Evolutionary conservation across 805 yeast genomes (phyloP).

Genomic region (Scheffersomyces lignosus): DNA sequence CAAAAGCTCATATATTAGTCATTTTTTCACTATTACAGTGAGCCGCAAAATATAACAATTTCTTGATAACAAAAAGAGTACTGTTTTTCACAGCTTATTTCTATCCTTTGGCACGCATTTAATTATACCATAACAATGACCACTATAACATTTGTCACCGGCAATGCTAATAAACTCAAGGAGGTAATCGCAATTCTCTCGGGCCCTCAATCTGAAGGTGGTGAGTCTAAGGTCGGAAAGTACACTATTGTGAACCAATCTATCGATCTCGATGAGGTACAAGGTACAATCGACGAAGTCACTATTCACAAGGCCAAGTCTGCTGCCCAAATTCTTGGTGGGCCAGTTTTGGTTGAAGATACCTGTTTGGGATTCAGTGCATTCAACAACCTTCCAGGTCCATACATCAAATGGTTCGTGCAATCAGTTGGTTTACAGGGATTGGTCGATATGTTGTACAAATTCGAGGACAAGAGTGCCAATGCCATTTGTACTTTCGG

Average conservation of each 20-base stretch:
- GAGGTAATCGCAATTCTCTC: slow-evolving; percentile 80
- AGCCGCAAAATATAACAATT: too few species aligned
- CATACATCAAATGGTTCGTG: slow-evolving; percentile 91
- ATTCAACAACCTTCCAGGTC: slow-evolving; percentile 85
- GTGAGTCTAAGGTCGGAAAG: slow-evolving; percentile 41
- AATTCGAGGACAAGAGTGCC: slow-evolving; percentile 83
- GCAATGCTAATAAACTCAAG: slow-evolving; percentile 81
- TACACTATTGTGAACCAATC: slow-evolving; percentile 58
- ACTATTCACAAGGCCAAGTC: slow-evolving; percentile 75
- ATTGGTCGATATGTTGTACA: slow-evolving; percentile 71
- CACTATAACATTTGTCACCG: slow-evolving; percentile 73
- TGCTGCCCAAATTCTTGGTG: slow-evolving; percentile 62
- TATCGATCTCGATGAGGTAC: slow-evolving; percentile 86
- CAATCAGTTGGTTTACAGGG: slow-evolving; percentile 73
- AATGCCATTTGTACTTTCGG: slow-evolving; percentile 92
- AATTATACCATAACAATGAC: slow-evolving; percentile 13
- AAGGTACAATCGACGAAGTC: slow-evolving; percentile 82
- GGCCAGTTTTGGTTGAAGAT: slow-evolving; percentile 94
- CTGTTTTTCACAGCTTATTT: too few species aligned
- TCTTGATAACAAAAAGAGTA: too few species aligned
- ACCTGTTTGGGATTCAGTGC: slow-evolving; percentile 87
- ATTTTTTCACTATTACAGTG: too few species aligned
- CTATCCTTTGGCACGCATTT: too few species aligned
- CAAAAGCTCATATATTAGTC: too few species aligned
- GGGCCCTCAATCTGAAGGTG: slow-evolving; percentile 25